These are phyloP conservation scores for Scortechinia acanthostroma DNA, from an alignment of 2,329 filamentous ascomycete genomes.

Conservation along the genomic window DNA sequence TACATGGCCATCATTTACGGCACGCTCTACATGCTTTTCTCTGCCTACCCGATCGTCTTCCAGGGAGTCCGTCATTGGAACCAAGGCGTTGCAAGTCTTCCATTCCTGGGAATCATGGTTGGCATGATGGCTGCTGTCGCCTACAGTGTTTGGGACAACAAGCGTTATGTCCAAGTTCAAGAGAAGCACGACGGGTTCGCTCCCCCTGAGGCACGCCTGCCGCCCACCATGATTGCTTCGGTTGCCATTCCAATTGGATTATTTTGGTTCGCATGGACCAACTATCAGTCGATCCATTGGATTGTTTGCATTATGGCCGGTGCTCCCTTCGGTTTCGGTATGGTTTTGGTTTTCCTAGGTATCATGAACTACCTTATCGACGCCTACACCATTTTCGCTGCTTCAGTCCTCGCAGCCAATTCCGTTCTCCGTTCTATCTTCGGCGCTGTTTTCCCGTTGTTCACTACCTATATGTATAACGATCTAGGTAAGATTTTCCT, in stretches of 20 bases:
- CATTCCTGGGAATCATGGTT: slow-evolving; percentile 37
- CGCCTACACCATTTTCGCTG: slow-evolving; percentile 19
- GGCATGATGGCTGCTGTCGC: slow-evolving; percentile 25
- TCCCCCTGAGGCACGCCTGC: slow-evolving; percentile 48
- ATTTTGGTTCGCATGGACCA: slow-evolving; percentile 56
- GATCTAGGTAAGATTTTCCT: slow-evolving; percentile 13
- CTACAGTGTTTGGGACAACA: slow-evolving; percentile 30
- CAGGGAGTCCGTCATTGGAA: slow-evolving; percentile 32
- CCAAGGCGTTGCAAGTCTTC: slow-evolving; percentile 33
- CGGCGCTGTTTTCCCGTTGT: slow-evolving; percentile 35
- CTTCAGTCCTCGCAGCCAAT: slow-evolving; percentile 26
- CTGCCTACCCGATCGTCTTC: slow-evolving; percentile 40
- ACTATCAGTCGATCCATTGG: slow-evolving; percentile 22
- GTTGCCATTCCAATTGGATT: slow-evolving; percentile 44
- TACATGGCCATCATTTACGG: slow-evolving; percentile 43
- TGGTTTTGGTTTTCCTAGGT: slow-evolving; percentile 22
- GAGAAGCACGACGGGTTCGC: slow-evolving; percentile 43
- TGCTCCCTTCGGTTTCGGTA: slow-evolving; percentile 31
- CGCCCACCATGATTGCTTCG: slow-evolving; percentile 36
- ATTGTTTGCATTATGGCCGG: slow-evolving; percentile 27
- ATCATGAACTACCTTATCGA: slow-evolving; percentile 25
- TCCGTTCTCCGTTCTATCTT: slow-evolving; percentile 33
- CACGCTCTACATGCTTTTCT: slow-evolving; percentile 42
- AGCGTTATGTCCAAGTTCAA: slow-evolving; percentile 26
- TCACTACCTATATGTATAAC: slow-evolving; percentile 32